Evolutionary conservation across 2,329 filamentous ascomycete genomes (phyloP).

Genomic region (Ophiocordyceps australis): DNA sequence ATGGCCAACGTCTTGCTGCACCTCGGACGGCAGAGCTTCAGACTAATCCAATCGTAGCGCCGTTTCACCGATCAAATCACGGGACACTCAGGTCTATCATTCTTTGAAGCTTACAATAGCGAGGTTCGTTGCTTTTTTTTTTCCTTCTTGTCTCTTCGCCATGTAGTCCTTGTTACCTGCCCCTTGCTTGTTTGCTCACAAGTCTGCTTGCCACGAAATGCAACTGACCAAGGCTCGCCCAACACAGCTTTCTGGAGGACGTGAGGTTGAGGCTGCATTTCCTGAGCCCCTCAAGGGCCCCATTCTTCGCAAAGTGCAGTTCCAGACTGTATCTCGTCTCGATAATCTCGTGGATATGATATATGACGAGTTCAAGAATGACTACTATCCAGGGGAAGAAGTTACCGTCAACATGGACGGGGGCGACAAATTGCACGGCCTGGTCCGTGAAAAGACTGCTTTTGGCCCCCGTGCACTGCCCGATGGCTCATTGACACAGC

Average conservation of each 20-base stretch:
- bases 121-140: conserved; percentile 43
- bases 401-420: conserved; percentile 56
- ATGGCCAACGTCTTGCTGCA: no score
- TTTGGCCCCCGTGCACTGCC: conserved; percentile 41
- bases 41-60: no score
- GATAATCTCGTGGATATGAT: conserved; percentile 58
- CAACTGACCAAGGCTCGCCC: no score
- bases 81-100: conserved; percentile 76
- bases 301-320: conserved; percentile 79
- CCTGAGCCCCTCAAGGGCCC: conserved; percentile 83
- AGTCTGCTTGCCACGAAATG: no score
- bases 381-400: conserved; percentile 79
- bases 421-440: conserved; percentile 51
- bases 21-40: no score
- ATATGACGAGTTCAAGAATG: conserved; percentile 66
- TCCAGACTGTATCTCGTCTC: conserved; percentile 74
- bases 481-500: conserved; percentile 52
- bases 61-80: conserved; percentile 94
- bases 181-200: no score
- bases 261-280: conserved; percentile 81
- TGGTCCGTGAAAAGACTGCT: conserved; percentile 71
- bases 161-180: neutral
- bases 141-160: neutral
- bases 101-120: conserved; percentile 82
- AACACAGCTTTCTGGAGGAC: conserved; percentile 60